Evolutionary conservation across 169 alveolate genomes (phyloP).

Genomic region (Plasmodium falciparum): DNA sequence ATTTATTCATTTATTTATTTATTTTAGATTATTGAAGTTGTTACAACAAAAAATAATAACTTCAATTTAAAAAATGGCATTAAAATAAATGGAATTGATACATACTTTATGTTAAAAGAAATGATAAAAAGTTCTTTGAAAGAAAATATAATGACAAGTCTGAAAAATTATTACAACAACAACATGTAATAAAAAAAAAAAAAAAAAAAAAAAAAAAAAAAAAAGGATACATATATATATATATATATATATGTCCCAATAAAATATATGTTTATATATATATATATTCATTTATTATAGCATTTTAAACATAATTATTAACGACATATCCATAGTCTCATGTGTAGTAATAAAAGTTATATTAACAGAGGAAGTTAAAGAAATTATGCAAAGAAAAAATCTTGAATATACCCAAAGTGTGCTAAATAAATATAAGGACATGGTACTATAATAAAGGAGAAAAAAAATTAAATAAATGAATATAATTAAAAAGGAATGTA

Average conservation of each 20-base stretch:
- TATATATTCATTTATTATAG: slow-evolving; percentile 14
- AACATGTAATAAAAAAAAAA: slow-evolving; percentile 18
- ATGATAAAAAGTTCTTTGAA: slow-evolving; percentile 53
- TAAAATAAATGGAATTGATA: slow-evolving; percentile 66
- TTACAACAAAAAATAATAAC: slow-evolving; percentile 47
- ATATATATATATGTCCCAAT: neutral
- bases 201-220: too few species aligned
- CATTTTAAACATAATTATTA: slow-evolving; percentile 41
- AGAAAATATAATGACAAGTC: slow-evolving; percentile 51
- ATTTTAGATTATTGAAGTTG: slow-evolving; percentile 56
- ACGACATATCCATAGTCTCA: slow-evolving; percentile 55
- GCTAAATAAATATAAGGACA: slow-evolving; percentile 16
- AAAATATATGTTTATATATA: neutral
- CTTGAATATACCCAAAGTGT: slow-evolving; percentile 26
- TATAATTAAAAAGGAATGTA: neutral
- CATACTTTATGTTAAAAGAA: slow-evolving; percentile 64
- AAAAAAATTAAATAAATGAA: neutral
- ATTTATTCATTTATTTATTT: neutral
- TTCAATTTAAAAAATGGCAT: slow-evolving; percentile 57
- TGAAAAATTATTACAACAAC: slow-evolving; percentile 50
- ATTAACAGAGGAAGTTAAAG: slow-evolving; percentile 56
- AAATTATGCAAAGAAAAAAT: slow-evolving; percentile 22
- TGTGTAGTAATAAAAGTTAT: slow-evolving; percentile 38
- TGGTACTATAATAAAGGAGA: slow-evolving; percentile 14
- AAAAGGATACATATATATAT: neutral